Conservation (phyloP, 768 basidiomycete genomes). For the Gloeopeniophorella convolvens region DNA sequence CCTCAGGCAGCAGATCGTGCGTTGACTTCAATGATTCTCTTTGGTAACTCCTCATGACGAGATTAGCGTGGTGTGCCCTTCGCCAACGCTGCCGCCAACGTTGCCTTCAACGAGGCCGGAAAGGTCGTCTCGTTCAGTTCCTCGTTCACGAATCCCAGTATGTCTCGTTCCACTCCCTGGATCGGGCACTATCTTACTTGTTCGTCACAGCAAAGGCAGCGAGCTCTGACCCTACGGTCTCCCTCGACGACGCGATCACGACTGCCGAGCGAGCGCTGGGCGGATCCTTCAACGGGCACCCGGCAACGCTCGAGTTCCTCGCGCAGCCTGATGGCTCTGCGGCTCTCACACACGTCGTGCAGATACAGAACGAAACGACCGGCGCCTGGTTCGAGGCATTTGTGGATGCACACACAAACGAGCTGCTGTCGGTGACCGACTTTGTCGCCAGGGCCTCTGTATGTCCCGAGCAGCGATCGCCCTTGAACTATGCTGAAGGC, state of each 20-base stretch:
- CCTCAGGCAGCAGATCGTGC: slow-evolving; percentile 23
- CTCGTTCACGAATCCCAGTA: slow-evolving; percentile 43
- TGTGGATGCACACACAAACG: slow-evolving; percentile 50
- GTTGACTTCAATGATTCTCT: background rate
- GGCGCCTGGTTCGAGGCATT: slow-evolving; percentile 52
- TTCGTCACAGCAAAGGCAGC: slow-evolving; percentile 16
- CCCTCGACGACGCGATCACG: slow-evolving; percentile 31
- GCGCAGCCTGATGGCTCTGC: slow-evolving; percentile 34
- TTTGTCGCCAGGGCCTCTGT: slow-evolving; percentile 43
- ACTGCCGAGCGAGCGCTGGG: slow-evolving; percentile 33
- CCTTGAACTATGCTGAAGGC: too few relatives aligned
- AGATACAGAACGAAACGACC: slow-evolving; percentile 36
- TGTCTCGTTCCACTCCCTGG: too few relatives aligned
- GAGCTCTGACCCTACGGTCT: slow-evolving; percentile 32
- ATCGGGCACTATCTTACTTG: too few relatives aligned
- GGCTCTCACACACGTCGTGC: slow-evolving; percentile 36
- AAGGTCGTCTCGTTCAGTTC: slow-evolving; percentile 40
- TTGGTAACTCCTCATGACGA: too few relatives aligned
- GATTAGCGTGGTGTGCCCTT: too few relatives aligned
- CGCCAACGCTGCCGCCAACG: slow-evolving; percentile 40
- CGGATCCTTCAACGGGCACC: slow-evolving; percentile 37
- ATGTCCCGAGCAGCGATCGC: too few relatives aligned
- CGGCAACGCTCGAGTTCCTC: slow-evolving; percentile 36
- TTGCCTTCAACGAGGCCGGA: slow-evolving; percentile 36
- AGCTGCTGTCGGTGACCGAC: slow-evolving; percentile 44